These are phyloP conservation scores for Amanita molliuscula DNA, from an alignment of 768 basidiomycete species.

Conservation along the genomic window DNA sequence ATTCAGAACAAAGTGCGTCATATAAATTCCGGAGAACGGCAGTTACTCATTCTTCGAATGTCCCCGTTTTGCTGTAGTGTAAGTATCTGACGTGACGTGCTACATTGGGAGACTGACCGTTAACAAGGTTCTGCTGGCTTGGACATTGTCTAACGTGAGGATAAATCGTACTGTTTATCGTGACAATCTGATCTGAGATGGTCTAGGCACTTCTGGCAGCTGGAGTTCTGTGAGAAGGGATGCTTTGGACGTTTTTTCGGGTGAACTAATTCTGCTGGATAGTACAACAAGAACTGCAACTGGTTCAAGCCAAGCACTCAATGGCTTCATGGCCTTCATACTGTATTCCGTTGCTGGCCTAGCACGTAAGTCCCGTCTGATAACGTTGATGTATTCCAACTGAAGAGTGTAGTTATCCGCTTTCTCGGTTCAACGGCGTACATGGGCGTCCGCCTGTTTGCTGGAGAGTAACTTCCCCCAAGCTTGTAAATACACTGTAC, in stretches of 20 bases:
- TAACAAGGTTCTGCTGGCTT: conserved; percentile 61
- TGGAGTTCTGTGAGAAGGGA: conserved; percentile 49
- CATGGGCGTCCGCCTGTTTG: conserved; percentile 79
- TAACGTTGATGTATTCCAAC: neutral
- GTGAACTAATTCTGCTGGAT: conserved; percentile 12
- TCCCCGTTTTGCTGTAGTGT: conserved; percentile 17
- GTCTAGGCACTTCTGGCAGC: conserved; percentile 60
- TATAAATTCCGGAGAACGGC: neutral
- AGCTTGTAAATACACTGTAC: no score
- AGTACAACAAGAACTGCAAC: conserved; percentile 41
- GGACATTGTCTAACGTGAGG: conserved; percentile 78
- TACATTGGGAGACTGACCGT: conserved; percentile 11
- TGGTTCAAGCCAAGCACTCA: conserved; percentile 46
- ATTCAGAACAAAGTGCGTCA: conserved; percentile 79
- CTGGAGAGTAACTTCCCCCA: conserved; percentile 55
- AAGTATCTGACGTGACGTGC: conserved; percentile 9
- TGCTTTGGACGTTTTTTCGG: no score
- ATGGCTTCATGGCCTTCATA: conserved; percentile 84
- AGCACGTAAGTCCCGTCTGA: conserved; percentile 50
- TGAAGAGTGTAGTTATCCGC: conserved; percentile 52
- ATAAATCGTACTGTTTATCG: conserved; percentile 1
- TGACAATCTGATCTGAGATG: neutral
- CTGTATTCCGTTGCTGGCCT: conserved; percentile 83
- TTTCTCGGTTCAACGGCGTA: conserved; percentile 78
- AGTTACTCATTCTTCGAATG: neutral